phyloP scores from a whole-genome alignment of 2,329 filamentous ascomycete species.

The Penicillium frequentans region DNA sequence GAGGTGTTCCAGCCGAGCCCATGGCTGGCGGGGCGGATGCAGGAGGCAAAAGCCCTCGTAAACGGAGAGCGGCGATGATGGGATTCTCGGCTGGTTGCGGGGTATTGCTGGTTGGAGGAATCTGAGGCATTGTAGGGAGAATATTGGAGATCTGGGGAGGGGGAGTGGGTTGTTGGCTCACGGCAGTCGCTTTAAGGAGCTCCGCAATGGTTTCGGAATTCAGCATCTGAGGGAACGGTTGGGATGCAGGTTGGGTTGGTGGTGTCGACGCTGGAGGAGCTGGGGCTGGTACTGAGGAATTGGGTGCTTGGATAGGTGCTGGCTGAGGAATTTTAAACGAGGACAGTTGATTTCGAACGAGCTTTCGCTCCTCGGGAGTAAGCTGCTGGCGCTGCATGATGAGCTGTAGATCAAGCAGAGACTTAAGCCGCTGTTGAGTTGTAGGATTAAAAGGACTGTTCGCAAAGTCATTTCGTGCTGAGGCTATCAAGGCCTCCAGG shows the following conservation, averaged over 20 bases:
- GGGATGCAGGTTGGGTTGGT: constrained; percentile 34
- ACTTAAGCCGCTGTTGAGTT: constrained; percentile 77
- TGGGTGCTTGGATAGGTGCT: constrained; percentile 13
- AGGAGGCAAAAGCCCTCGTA: constrained; percentile 64
- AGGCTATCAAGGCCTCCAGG: constrained; percentile 73
- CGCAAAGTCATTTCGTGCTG: constrained; percentile 71
- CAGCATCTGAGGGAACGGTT: constrained; percentile 39
- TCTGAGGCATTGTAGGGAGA: constrained; percentile 57
- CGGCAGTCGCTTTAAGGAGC: constrained; percentile 46
- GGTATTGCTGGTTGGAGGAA: constrained; percentile 58
- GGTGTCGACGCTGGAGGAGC: constrained; percentile 42
- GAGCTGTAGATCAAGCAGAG: constrained; percentile 79
- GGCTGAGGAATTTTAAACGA: constrained; percentile 59
- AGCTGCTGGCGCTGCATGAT: constrained; percentile 76
- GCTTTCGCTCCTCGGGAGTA: constrained; percentile 76
- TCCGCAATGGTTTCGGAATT: constrained; percentile 46
- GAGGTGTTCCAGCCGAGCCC: constrained; percentile 37
- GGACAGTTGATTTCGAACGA: constrained; percentile 82
- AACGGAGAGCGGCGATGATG: constrained; percentile 66
- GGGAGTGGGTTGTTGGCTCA: constrained; percentile 40
- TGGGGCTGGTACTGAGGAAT: constrained; percentile 31
- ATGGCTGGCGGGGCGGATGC: constrained; percentile 41
- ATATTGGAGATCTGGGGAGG: constrained; percentile 48
- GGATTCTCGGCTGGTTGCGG: constrained; percentile 57
- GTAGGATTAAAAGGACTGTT: constrained; percentile 73